Conservation (phyloP, 2,329 filamentous ascomycete species). For the Colletotrichum lentis region DNA sequence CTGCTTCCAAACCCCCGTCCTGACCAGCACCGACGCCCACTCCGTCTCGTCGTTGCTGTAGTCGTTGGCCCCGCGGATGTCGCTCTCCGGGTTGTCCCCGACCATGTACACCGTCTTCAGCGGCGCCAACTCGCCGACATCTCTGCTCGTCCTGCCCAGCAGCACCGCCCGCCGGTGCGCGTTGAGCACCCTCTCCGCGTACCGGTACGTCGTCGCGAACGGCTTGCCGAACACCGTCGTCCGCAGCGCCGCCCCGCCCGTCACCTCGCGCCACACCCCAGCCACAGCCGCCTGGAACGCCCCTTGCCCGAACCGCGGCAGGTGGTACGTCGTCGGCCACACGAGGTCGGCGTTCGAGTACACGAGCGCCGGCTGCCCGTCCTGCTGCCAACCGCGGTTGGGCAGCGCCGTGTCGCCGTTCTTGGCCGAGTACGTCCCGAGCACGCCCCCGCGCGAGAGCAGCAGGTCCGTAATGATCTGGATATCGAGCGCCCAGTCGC, state of each 20-base stretch:
- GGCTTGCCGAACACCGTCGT: conserved; percentile 86
- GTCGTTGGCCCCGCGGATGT: conserved; percentile 86
- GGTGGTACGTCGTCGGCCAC: conserved; percentile 86
- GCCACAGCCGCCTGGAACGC: conserved; percentile 84
- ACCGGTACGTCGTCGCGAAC: conserved; percentile 77
- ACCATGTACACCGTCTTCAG: conserved; percentile 90
- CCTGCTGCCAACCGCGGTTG: conserved; percentile 81
- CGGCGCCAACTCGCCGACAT: conserved; percentile 46
- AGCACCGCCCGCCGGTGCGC: conserved; percentile 64
- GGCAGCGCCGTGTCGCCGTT: conserved; percentile 72
- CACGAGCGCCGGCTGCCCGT: conserved; percentile 81
- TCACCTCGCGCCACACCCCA: conserved; percentile 80
- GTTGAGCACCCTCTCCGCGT: conserved; percentile 78
- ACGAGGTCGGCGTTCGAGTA: conserved; percentile 91
- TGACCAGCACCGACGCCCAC: conserved; percentile 81
- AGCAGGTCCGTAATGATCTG: conserved; percentile 86
- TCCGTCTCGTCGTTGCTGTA: conserved; percentile 74
- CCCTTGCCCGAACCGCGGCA: conserved; percentile 89
- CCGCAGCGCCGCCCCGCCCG: conserved; percentile 66
- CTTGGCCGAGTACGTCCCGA: conserved; percentile 79
- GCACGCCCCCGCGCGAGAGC: conserved; percentile 76
- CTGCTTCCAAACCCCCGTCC: conserved; percentile 77
- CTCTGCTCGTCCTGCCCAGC: conserved; percentile 44
- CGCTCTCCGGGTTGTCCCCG: conserved; percentile 87
- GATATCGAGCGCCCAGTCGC: conserved; percentile 92